Conservation (phyloP, 441 rosid species). For the Omphalea diandra region DNA sequence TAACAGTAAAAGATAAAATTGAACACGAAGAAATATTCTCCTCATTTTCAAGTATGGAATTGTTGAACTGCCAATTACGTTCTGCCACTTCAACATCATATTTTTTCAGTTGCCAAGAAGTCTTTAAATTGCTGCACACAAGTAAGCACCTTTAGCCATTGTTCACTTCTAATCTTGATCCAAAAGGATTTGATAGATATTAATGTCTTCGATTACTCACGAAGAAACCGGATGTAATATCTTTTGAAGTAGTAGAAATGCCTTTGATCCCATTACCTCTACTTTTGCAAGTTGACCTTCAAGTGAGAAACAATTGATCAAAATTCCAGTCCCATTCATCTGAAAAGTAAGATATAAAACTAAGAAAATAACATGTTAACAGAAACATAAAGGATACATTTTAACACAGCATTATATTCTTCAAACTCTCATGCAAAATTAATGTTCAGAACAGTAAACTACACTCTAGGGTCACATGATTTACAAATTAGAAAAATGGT, state of each 20-base stretch:
- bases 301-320: slow-evolving; percentile 56
- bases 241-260: slow-evolving; percentile 68
- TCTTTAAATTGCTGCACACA: slow-evolving; percentile 42
- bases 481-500: no score
- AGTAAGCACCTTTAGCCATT: slow-evolving; percentile 22
- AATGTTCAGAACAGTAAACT: not conserved
- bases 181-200: slow-evolving; percentile 9
- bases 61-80: slow-evolving; percentile 25
- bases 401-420: not conserved
- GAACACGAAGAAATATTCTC: slow-evolving; percentile 39
- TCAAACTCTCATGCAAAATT: not conserved
- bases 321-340: slow-evolving; percentile 53
- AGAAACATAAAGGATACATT: not conserved
- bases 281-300: slow-evolving; percentile 84
- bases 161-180: slow-evolving; percentile 12
- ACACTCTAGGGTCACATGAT: not conserved
- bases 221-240: slow-evolving; percentile 43
- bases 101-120: slow-evolving; percentile 34
- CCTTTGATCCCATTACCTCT: slow-evolving; percentile 70
- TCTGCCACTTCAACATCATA: slow-evolving; percentile 34
- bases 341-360: slow-evolving; percentile 28
- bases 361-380: not conserved
- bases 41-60: slow-evolving; percentile 38
- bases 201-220: slow-evolving; percentile 42
- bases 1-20: slow-evolving; percentile 47